Conservation (phyloP, 805 yeast species). For the Starmera amethionina region DNA sequence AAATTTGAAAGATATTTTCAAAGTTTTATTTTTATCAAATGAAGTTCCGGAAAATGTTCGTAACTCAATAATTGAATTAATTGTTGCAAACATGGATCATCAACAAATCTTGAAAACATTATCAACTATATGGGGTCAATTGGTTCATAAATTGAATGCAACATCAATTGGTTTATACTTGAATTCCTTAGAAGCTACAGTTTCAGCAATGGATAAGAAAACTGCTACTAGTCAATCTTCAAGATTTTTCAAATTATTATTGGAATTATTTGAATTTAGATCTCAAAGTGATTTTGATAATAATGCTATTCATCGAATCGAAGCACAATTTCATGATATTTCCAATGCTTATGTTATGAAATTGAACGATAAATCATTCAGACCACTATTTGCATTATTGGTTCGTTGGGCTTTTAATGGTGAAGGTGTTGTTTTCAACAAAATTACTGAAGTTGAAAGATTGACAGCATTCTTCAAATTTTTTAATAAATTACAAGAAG, state of each 20-base stretch:
- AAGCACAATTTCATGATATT: conserved; percentile 61
- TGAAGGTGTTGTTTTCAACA: conserved; percentile 45
- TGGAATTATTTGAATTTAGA: conserved; percentile 64
- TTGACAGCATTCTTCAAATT: conserved; percentile 73
- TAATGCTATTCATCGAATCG: conserved; percentile 74
- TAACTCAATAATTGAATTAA: conserved; percentile 48
- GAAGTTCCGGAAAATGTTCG: conserved; percentile 51
- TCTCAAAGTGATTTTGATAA: conserved; percentile 47
- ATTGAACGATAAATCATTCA: conserved; percentile 84
- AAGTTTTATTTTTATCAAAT: conserved; percentile 45
- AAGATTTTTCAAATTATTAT: conserved; percentile 55
- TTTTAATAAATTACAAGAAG: conserved; percentile 76
- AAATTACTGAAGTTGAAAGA: conserved; percentile 44
- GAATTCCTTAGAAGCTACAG: conserved; percentile 52
- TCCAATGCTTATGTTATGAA: conserved; percentile 77
- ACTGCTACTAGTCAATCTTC: conserved; percentile 64
- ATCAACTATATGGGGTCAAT: conserved; percentile 49
- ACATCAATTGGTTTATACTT: conserved; percentile 60
- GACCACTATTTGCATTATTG: conserved; percentile 81
- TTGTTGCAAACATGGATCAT: conserved; percentile 60
- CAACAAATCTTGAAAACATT: conserved; percentile 53
- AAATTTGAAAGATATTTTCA: conserved; percentile 52
- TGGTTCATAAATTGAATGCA: conserved; percentile 25
- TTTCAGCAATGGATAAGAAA: conserved; percentile 64
- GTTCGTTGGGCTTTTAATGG: conserved; percentile 91